phyloP scores from a whole-genome alignment of 495 filamentous ascomycete species.

The Penicillium antarcticum region DNA sequence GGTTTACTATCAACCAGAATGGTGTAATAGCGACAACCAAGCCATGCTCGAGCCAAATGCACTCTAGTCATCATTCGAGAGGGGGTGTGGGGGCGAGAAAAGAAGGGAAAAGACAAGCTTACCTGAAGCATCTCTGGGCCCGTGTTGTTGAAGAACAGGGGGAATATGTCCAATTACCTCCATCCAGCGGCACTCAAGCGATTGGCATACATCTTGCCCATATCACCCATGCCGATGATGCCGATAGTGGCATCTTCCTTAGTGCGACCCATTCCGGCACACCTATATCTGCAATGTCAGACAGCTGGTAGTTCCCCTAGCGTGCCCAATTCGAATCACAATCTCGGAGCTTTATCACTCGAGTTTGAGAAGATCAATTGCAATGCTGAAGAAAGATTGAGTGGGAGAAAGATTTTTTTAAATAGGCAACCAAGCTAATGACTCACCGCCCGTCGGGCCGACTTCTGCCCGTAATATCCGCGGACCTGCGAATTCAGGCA shows the following conservation, averaged over 20 bases:
- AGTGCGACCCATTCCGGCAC: slow-evolving; percentile 33
- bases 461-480: slow-evolving; percentile 20
- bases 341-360: not conserved
- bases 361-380: slow-evolving; percentile 17
- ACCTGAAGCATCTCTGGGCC: slow-evolving; percentile 18
- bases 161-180: slow-evolving; percentile 63
- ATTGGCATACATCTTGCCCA: slow-evolving; percentile 98
- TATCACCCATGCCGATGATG: slow-evolving; percentile 98
- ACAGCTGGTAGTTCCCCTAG: not conserved
- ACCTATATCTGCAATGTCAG: slow-evolving; percentile 1
- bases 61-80: slow-evolving; percentile 94
- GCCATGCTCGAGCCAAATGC: slow-evolving; percentile 99
- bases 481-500: slow-evolving; percentile 12
- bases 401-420: slow-evolving; percentile 31
- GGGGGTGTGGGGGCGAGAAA: slow-evolving; percentile 4
- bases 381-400: not conserved
- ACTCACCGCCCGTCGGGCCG: slow-evolving; percentile 36
- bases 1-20: slow-evolving; percentile 49
- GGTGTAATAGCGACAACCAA: slow-evolving; percentile 36
- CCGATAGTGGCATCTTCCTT: slow-evolving; percentile 73
- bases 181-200: slow-evolving; percentile 85
- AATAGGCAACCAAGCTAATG: slow-evolving; percentile 24
- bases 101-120: slow-evolving; percentile 21
- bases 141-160: slow-evolving; percentile 9
- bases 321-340: not conserved